Evolutionary conservation across 1,139 yeast genomes (phyloP), one percentile per base, ranked within the genome.

Genomic region (Schwanniomyces etchellsii): DNA sequence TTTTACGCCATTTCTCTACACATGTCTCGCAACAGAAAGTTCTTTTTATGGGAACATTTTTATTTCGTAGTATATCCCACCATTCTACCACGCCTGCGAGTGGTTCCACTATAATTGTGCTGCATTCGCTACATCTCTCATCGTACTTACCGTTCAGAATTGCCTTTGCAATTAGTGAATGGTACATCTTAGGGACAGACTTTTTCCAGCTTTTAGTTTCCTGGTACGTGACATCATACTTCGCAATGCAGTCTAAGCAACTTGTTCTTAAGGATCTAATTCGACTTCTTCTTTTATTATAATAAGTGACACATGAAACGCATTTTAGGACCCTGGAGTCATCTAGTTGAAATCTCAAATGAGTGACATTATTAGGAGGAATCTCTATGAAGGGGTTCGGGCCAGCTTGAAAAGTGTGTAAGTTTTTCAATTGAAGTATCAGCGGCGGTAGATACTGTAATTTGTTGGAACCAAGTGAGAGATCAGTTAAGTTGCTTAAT

Each of bases 1-100:
- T 32, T 14, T 28, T 30, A 40, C 42, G 37, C 48, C 64, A 66
- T 28, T 37, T 48, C 20, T 38, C 35, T 3, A 55, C 57, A 42
- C 74, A 67, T 27, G 44, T 43, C 1, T 66, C 67, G 31, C 63
- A 48, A 39, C 74, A 67, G 36, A 67, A 67, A 33, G 60, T 60
- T 29, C 55, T 50, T 35, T 57, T 52, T 31, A 67, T 50, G 0
- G 74, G 72, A 2, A 66, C 48, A 27, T 57, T 45, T 17, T 48
- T 55, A 35, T 65, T 66, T 30, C 51, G 60, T 15, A 66, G 45
- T 16, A 64, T 49, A 35, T 67, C 66, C 72, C 73, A 67, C 74
- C 74, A 67, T 38, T 67, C 74, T 25, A 52, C 43, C 0, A 59
- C 61, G 36, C 65, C 68, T 0, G 70, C 71, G 25, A 48, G 48